phyloP scores from a whole-genome alignment of 306 rosid genomes.

The Cajanus cajan region DNA sequence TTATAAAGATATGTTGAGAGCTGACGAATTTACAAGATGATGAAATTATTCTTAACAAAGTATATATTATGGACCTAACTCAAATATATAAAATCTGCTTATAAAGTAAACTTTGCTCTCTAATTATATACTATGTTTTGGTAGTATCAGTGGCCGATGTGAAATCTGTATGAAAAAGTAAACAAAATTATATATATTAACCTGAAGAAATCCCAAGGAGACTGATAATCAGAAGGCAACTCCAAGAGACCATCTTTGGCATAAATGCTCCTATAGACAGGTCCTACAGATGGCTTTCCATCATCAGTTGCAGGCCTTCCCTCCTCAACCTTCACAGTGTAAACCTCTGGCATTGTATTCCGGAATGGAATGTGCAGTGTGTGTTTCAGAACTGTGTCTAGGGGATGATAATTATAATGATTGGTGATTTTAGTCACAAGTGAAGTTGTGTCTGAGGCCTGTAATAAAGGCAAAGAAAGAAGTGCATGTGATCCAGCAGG shows the following conservation, averaged over 20 bases:
- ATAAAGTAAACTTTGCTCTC: no score
- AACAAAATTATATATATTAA: not conserved
- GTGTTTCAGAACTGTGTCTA: not conserved
- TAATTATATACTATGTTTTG: no score
- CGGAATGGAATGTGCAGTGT: conserved; percentile 16
- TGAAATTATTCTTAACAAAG: no score
- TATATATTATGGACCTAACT: no score
- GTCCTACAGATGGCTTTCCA: conserved; percentile 70
- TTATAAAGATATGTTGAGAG: not conserved
- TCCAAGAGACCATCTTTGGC: conserved; percentile 80
- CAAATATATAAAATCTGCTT: no score
- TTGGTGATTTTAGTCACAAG: not conserved
- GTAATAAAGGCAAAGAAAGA: conserved; percentile 8
- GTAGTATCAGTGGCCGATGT: no score
- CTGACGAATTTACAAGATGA: not conserved
- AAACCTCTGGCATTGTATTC: conserved; percentile 47
- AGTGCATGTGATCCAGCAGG: not conserved
- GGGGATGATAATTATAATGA: not conserved
- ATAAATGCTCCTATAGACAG: conserved; percentile 78
- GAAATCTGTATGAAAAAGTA: no score
- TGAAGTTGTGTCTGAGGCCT: not conserved
- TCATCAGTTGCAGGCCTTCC: conserved; percentile 39
- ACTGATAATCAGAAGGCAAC: conserved; percentile 52
- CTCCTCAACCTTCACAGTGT: conserved; percentile 68
- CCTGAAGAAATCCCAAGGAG: conserved; percentile 97